phyloP scores from a whole-genome alignment of 140 eudicot genomes.

The Cichorium intybus region DNA sequence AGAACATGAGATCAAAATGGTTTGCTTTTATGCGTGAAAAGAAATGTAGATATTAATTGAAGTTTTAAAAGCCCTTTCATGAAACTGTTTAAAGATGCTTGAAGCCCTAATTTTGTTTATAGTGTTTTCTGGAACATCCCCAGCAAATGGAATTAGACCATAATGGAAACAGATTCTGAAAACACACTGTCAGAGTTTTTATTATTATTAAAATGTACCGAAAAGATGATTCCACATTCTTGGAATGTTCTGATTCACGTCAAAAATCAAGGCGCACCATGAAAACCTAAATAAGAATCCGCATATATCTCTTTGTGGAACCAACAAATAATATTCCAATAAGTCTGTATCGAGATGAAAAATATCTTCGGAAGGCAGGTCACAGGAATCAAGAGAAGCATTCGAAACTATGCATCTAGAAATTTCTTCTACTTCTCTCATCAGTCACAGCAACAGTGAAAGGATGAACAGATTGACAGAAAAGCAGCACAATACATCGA shows the following conservation, averaged over 20 bases:
- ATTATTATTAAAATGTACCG: constrained; percentile 28
- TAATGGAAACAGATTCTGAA: constrained; percentile 56
- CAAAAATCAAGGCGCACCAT: constrained; percentile 16
- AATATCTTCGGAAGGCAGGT: constrained; percentile 1
- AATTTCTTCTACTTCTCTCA: constrained; percentile 16
- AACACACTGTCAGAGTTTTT: constrained; percentile 43
- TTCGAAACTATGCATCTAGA: constrained; percentile 26
- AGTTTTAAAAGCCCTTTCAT: background rate
- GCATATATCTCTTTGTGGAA: constrained; percentile 7
- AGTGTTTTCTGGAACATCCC: constrained; percentile 20
- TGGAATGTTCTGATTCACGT: constrained; percentile 26
- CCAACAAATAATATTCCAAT: constrained; percentile 25
- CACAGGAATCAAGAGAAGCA: constrained; percentile 7
- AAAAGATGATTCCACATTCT: constrained; percentile 32
- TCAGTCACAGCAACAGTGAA: constrained; percentile 13
- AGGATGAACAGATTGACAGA: constrained; percentile 12
- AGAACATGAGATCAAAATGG: constrained; percentile 13
- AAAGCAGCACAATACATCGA: constrained; percentile 1
- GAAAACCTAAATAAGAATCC: constrained; percentile 20
- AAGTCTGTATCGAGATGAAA: background rate
- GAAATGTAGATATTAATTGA: constrained; percentile 5
- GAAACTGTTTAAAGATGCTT: background rate
- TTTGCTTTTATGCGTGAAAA: constrained; percentile 16
- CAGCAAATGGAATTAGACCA: constrained; percentile 23
- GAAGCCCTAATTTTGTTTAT: constrained; percentile 10